Base-by-base conservation (phyloP, 768 basidiomycete species). In the Rhodotorula sphaerocarpa region DNA sequence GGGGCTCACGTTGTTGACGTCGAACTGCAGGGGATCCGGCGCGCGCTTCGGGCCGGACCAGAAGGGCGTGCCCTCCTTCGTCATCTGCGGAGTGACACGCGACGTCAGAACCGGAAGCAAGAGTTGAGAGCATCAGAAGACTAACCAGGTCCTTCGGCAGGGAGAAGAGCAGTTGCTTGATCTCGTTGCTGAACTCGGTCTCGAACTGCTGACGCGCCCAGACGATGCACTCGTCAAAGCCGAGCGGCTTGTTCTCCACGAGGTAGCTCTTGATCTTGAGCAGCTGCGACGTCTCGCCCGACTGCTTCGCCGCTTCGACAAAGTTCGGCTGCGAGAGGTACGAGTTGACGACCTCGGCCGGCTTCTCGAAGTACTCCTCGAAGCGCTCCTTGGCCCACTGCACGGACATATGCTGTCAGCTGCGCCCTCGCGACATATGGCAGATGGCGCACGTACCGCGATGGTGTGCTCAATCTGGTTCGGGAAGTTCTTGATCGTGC, bases 11-110 rank as follows among this genome's bases (percentile, higher is more conserved):
- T 96, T 85, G 68, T 80, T 85, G 15, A 88, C 82, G 76, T 91
- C 80, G 77, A 97, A 99, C 9, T 79, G 79, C 66, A 99, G 78
- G 31, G 93, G 80, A 52, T 96, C 90, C 18, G 95, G 95, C 11
- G 92, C 93, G 63, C 95, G 83, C 79, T 99, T 99, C 4, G 95
- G 95, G 25, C 92, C 90, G 70, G 90, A 92, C 95, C 95, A 99
- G 82, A 99, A 99, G 16, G 91, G 92, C 70, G 90, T 88, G 9
- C 95, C 95, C 25, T 84, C 86, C 72, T 83, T 89, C 12, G 92
- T 91, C 50, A 77, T 71, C 78, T 79, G 65, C n/a, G 45, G 28
- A 18, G 25, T 7, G 18, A 3, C 4, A 18, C 27, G 21, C 31
- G 27, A 47, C 5, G 16, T 31, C 50, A 27, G 46, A 11, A 20